phyloP scores from a whole-genome alignment of 441 rosid species.

The Erodium texanum region DNA sequence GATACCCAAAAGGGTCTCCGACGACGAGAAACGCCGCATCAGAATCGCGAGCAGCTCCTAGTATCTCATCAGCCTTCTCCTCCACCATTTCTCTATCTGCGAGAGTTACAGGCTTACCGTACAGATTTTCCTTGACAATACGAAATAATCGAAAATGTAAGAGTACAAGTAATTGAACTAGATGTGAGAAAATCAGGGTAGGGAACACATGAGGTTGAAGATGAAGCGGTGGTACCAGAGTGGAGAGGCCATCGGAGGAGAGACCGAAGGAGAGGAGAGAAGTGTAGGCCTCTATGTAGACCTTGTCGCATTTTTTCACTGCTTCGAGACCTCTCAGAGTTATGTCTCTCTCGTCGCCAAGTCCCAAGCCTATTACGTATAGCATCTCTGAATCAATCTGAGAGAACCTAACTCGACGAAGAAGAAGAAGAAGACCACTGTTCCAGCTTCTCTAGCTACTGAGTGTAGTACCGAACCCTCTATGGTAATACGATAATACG shows the following conservation, averaged over 20 bases:
- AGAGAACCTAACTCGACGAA: conserved; percentile 12
- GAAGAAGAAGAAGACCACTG: no score
- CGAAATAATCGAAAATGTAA: not conserved
- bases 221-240: no score
- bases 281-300: conserved; percentile 88
- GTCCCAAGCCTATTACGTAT: conserved; percentile 72
- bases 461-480: no score
- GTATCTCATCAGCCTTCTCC: conserved; percentile 61
- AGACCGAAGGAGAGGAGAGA: conserved; percentile 87
- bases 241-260: conserved; percentile 63
- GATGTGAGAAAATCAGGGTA: no score
- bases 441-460: no score
- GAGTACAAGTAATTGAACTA: no score
- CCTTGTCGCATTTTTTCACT: conserved; percentile 59
- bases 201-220: no score
- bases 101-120: conserved; percentile 50
- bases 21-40: conserved; percentile 80
- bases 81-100: conserved; percentile 96
- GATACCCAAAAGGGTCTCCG: conserved; percentile 92
- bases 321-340: conserved; percentile 80
- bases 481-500: no score
- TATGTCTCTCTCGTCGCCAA: conserved; percentile 78
- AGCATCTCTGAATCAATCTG: conserved; percentile 36
- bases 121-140: conserved; percentile 50
- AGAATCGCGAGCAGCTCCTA: conserved; percentile 42